Evolutionary conservation across 2,329 filamentous ascomycete species (phyloP), one percentile per base, ranked within the genome.

Genomic region (Xylariomycetidae sp.): DNA sequence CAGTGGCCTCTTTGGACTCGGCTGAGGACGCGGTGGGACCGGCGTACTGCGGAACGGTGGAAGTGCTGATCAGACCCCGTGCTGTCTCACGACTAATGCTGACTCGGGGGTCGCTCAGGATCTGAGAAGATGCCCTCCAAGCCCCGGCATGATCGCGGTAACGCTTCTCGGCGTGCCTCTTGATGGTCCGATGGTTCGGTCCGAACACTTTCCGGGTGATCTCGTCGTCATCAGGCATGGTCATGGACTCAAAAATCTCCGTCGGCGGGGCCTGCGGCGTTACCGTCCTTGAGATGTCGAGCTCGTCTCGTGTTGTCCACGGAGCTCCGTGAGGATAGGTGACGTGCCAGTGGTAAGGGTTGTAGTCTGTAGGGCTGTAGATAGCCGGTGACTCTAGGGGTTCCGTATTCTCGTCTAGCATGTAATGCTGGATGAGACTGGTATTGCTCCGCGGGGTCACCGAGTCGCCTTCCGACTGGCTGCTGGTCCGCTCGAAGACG

Each of bases 401-500:
- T 3, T 42, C 44, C 8, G 42, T 39, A 14, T 46, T 46, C 25
- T 59, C 57, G 34, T 51, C 48, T 31, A 42, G 41, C 34, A 40
- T 39, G 42, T 33, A 48, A 30, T 44, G 38, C 13, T 57, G 51
- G 16, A 41, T 46, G 22, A 56, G 26, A 32, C 57, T 64, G 30
- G 37, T 53, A 18, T 57, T 54, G 36, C 57, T 61, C 5, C 56
- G 51, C 2, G 63, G 59, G 1, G 62, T 65, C n/a, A 60, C 58
- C 1, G 67, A 64, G 15, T 66, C 64, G 5, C 60, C 61, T 37
- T 71, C 68, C 1, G 70, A 74, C 6, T 65, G 51, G 37, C 63
- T 70, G 39, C 64, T 70, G 4, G 63, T 61, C 14, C 67, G 60
- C 40, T 75, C 70, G 36, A 75, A 75, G 2, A 75, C 67, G 1